Conservation (phyloP, 257 asterid genomes). For the Solanum etuberosum region DNA sequence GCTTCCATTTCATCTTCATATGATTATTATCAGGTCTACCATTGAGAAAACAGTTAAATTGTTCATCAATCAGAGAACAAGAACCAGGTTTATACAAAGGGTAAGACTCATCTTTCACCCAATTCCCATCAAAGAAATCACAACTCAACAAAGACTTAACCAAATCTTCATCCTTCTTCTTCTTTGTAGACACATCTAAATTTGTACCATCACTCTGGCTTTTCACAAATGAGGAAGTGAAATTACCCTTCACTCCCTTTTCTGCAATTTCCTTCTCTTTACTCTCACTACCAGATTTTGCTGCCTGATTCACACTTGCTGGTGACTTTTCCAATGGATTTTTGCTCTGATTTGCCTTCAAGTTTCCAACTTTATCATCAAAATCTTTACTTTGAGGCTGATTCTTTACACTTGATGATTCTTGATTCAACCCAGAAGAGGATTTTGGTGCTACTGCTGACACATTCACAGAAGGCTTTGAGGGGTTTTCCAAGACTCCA, state of each 20-base stretch:
- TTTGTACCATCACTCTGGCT: neutral
- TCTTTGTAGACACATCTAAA: neutral
- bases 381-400: neutral
- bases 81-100: constrained; percentile 49
- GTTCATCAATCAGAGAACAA: constrained; percentile 40
- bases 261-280: neutral
- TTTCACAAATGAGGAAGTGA: neutral
- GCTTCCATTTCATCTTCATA: constrained; percentile 46
- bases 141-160: constrained; percentile 10
- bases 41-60: constrained; percentile 38
- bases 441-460: neutral
- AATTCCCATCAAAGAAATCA: constrained; percentile 46
- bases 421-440: neutral
- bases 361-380: neutral
- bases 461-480: constrained; percentile 9
- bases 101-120: constrained; percentile 47
- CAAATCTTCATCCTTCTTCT: constrained; percentile 2
- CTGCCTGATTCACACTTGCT: neutral
- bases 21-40: constrained; percentile 40
- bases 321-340: neutral
- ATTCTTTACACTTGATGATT: neutral
- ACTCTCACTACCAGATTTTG: neutral
- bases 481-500: neutral
- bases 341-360: neutral
- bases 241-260: neutral